A percentile compares a stretch with the other conserved stretches of the same genome.
Evolutionary conservation across 2,329 filamentous ascomycete species (phyloP).

Genomic region (Bipolaris victoriae): DNA sequence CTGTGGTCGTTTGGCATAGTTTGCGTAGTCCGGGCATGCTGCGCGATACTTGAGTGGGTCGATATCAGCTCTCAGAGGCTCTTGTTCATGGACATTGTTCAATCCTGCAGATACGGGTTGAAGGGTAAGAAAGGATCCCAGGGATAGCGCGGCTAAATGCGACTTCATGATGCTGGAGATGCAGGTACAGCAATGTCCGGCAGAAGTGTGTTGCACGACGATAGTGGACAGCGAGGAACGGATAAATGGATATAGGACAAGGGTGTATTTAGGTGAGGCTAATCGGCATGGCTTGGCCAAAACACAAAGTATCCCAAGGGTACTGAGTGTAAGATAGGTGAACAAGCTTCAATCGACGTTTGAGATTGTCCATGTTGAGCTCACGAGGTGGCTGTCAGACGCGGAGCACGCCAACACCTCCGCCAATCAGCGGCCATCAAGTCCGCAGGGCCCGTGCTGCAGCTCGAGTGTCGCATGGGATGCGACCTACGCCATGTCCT

Average conservation of each 20-base stretch:
- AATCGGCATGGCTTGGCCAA: neutral
- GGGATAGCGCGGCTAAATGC: slow-evolving; percentile 9
- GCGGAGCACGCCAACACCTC: slow-evolving; percentile 12
- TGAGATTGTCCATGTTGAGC: slow-evolving; percentile 9
- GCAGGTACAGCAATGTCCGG: neutral
- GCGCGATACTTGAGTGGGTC: slow-evolving; percentile 46
- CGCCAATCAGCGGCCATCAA: slow-evolving; percentile 23
- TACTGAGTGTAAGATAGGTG: neutral
- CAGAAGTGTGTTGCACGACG: neutral
- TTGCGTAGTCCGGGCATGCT: slow-evolving; percentile 70
- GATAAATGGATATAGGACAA: neutral
- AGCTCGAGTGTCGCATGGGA: slow-evolving; percentile 5
- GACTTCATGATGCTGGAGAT: slow-evolving; percentile 26
- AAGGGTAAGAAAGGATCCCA: slow-evolving; percentile 19
- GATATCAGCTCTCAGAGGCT: slow-evolving; percentile 37
- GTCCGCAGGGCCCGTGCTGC: slow-evolving; percentile 19
- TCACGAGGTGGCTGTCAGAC: slow-evolving; percentile 26
- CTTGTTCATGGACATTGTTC: slow-evolving; percentile 30
- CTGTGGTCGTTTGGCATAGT: slow-evolving; percentile 67
- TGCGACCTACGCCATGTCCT: neutral
- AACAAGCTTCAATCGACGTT: slow-evolving; percentile 4
- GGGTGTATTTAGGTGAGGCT: neutral
- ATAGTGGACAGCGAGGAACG: neutral
- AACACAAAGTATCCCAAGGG: neutral
- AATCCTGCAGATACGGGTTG: slow-evolving; percentile 17